phyloP scores from a whole-genome alignment of 176 grass and related monocot species.

The Alopecurus myosuroides region DNA sequence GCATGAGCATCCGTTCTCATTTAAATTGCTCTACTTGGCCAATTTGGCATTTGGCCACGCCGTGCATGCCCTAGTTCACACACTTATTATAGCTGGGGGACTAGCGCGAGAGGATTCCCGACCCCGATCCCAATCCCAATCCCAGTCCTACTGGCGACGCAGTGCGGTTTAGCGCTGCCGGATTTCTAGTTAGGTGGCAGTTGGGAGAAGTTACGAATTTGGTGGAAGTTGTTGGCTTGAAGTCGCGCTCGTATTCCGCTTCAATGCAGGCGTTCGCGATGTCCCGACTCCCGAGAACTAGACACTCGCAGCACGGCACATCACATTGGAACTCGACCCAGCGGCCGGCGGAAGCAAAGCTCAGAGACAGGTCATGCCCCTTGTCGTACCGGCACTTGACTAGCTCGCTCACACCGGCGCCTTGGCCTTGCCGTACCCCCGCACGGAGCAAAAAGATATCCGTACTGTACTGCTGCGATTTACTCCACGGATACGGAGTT shows the following conservation, averaged over 20 bases:
- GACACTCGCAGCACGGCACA: background rate
- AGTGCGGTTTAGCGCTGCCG: too few species aligned
- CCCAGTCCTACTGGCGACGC: too few species aligned
- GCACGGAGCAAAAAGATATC: background rate
- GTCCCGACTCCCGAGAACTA: too few species aligned
- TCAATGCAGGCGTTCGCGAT: background rate
- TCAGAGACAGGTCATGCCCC: too few species aligned
- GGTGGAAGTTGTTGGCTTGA: background rate
- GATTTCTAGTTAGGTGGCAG: conserved; percentile 4
- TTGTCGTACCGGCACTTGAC: too few species aligned
- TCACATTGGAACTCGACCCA: background rate
- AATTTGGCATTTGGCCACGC: too few species aligned
- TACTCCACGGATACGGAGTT: background rate
- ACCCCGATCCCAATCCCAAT: too few species aligned
- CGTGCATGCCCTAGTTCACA: too few species aligned
- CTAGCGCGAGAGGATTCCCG: background rate
- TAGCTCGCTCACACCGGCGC: background rate
- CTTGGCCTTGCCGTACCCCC: background rate
- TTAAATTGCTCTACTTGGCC: too few species aligned
- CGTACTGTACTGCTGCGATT: background rate
- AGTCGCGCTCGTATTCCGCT: background rate
- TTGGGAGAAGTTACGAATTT: background rate
- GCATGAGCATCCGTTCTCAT: too few species aligned
- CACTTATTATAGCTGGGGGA: background rate
- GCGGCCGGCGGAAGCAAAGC: background rate